phyloP scores from a whole-genome alignment of 345 rosid species.

The Dovyalis caffra region DNA sequence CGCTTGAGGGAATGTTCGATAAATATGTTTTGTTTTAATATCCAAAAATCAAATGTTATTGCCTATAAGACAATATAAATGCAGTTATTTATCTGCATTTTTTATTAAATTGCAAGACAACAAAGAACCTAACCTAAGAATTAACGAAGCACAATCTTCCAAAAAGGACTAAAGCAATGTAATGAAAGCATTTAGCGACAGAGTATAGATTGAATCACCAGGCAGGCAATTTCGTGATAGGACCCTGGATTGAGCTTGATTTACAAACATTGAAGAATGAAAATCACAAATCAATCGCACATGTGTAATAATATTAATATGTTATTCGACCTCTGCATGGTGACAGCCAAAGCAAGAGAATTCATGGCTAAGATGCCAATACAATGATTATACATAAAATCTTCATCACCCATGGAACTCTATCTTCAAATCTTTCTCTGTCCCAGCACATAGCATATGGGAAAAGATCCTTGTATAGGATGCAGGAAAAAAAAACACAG shows the following conservation, averaged over 20 bases:
- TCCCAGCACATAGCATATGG: neutral
- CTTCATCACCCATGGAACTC: neutral
- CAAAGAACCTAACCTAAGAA: too few species aligned
- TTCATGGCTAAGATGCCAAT: neutral
- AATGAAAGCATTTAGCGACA: too few species aligned
- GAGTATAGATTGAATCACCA: too few species aligned
- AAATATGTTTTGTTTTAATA: too few species aligned
- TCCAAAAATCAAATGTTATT: too few species aligned
- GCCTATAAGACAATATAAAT: too few species aligned
- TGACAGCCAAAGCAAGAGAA: neutral
- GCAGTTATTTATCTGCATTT: too few species aligned
- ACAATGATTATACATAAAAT: neutral
- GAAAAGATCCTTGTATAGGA: neutral
- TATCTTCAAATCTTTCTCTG: neutral
- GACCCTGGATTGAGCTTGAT: neutral
- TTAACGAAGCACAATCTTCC: too few species aligned
- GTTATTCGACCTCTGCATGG: neutral
- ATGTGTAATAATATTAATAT: neutral
- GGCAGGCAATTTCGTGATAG: too few species aligned
- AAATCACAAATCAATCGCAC: neutral
- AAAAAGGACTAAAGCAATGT: too few species aligned
- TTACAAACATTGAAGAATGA: neutral
- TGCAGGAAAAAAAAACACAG: neutral
- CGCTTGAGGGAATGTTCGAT: too few species aligned
- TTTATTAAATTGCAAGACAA: too few species aligned